Evolutionary conservation across 306 rosid genomes (phyloP), one percentile per base, ranked within the genome.

Genomic region (Astragalus membranaceus): DNA sequence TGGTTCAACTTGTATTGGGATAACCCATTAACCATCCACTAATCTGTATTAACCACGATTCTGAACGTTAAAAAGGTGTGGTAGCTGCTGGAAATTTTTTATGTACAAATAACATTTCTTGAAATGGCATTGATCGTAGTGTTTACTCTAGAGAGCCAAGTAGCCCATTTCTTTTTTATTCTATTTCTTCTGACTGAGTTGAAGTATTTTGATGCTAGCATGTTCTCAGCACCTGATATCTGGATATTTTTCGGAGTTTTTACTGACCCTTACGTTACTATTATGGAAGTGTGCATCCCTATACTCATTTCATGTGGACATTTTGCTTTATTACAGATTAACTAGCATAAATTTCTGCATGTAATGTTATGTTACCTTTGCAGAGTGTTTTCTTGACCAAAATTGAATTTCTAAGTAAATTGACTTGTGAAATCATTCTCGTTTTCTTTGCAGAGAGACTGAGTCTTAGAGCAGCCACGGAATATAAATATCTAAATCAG

Each of bases 401-500:
- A n/a, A 75, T 61, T 16, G 60, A 70, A 23, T 43, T 37, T 48
- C 26, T 43, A 64, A 20, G 61, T 50, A 44, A 64, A 33, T 79
- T 71, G 56, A 39, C 82, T 69, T 55, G 59, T 30, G 20, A 11
- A 83, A 23, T 43, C 70, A 42, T 53, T 61, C 9, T 79, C 42
- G 72, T 84, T 78, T 67, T 50, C 61, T 71, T 61, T 90, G 81
- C 86, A 95, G 99, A 89, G 80, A 86, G 75, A 75, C 80, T 95
- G 78, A 84, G 86, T 54, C 89, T 95, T 79, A 89, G 78, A 85
- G 62, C 10, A 64, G 92, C 82, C 70, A 78, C 84, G 39, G 89
- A 83, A 60, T 91, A 89, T 89, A 89, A 81, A 72, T 95, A 83
- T 85, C 91, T 95, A 78, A 85, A 83, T 78, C 95, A 89, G 61